Conservation (phyloP, 345 rosid species). For the Dipteronia dyeriana region DNA sequence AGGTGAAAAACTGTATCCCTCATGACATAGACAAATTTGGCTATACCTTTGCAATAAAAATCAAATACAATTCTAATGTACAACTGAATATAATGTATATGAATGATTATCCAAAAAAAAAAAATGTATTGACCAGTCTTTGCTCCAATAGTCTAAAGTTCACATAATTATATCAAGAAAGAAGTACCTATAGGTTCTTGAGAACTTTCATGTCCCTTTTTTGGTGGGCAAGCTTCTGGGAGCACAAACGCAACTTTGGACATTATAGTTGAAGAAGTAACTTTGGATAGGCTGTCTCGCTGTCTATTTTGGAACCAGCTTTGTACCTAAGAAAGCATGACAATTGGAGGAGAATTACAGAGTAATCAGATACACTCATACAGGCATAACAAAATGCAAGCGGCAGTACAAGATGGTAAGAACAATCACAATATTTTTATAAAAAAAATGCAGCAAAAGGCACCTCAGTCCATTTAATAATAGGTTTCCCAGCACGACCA, state of each 20-base stretch:
- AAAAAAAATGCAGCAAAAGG: slow-evolving; percentile 1
- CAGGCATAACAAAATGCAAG: not conserved
- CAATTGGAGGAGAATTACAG: not conserved
- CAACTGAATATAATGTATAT: not conserved
- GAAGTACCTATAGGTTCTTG: slow-evolving; percentile 40
- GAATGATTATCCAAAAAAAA: not conserved
- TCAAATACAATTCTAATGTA: not conserved
- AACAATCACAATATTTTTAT: not conserved
- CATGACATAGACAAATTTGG: not conserved
- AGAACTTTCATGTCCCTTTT: slow-evolving; percentile 33
- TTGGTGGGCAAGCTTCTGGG: slow-evolving; percentile 27
- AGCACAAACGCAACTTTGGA: slow-evolving; percentile 27
- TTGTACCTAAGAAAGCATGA: slow-evolving; percentile 39
- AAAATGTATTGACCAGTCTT: not conserved
- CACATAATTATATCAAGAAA: not conserved
- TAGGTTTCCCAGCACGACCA: slow-evolving; percentile 73
- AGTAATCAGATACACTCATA: not conserved
- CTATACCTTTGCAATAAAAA: not conserved
- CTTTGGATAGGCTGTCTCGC: slow-evolving; percentile 30
- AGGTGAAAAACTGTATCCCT: not conserved
- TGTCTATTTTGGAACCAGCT: slow-evolving; percentile 45
- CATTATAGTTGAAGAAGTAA: slow-evolving; percentile 33
- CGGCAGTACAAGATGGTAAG: not conserved
- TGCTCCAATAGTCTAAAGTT: not conserved
- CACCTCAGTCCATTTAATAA: slow-evolving; percentile 65